A percentile compares a stretch with the other conserved stretches of the same genome.
Evolutionary conservation across 2,329 filamentous ascomycete genomes (phyloP).

Genomic region (Chrysoporthe deuterocubensis): DNA sequence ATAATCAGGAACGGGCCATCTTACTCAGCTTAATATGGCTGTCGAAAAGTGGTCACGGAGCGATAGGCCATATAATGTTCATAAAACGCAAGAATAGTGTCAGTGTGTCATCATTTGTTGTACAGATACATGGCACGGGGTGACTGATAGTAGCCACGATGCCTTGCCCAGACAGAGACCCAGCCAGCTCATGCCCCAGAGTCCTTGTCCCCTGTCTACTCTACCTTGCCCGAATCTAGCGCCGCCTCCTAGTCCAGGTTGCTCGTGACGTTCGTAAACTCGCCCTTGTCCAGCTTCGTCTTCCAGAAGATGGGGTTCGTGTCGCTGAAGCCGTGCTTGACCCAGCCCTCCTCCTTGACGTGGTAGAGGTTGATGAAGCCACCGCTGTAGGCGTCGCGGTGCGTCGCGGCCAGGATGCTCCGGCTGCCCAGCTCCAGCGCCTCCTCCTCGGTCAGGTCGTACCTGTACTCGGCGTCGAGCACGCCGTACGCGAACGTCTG

Average conservation of each 20-base stretch:
- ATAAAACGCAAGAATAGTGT: background rate
- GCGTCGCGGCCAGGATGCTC: constrained; percentile 94
- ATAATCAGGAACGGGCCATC: background rate
- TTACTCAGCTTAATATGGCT: background rate
- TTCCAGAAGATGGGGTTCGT: constrained; percentile 99
- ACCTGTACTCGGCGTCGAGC: constrained; percentile 91
- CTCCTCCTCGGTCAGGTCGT: constrained; percentile 84
- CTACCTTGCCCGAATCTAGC: constrained; percentile 14
- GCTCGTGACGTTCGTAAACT: constrained; percentile 94
- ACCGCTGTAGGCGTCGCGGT: constrained; percentile 97
- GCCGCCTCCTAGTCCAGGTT: constrained; percentile 58
- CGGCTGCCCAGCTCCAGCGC: constrained; percentile 88
- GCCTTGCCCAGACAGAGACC: constrained; percentile 10
- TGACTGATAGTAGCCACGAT: background rate
- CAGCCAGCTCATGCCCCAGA: background rate
- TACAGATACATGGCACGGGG: constrained; percentile 33
- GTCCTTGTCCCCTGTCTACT: background rate
- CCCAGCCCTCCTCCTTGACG: constrained; percentile 98
- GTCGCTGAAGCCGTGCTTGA: constrained; percentile 97
- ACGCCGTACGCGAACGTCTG: constrained; percentile 99
- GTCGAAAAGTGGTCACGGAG: background rate
- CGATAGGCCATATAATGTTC: background rate
- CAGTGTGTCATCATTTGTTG: constrained; percentile 25
- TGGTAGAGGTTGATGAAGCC: constrained; percentile 99
- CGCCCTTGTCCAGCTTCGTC: constrained; percentile 97